Base-by-base conservation (phyloP, 208 protist genomes). In the Wallacemonas sp. region DNA sequence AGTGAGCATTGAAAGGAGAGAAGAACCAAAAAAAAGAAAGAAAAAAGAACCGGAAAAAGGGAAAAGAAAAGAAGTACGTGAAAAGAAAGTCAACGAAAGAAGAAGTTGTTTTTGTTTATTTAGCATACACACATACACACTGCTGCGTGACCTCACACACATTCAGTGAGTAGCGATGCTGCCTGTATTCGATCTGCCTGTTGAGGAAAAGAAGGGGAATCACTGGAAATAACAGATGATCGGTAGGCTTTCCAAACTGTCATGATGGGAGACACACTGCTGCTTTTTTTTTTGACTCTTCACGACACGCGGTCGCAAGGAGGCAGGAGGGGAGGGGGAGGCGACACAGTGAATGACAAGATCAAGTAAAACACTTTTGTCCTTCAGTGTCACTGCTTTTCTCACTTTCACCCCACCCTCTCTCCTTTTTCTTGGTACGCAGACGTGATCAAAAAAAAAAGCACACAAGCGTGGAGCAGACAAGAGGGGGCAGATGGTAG, bases 211-310 rank as follows among this genome's bases (percentile, higher is more conserved):
- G 21, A 47, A 1, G 16, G 21, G 21, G 0, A 23, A 47, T 47
- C 41, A 47, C 41, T 47, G 41, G n/a, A 9, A 47, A 47, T 47
- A 24, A 21, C 41, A 47, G 41, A 23, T 47, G 41, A 47, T 47
- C n/a, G 16, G 14, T 47, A n/a, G n/a, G 6, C 16, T 47, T n/a
- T 47, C 41, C 41, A n/a, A n/a, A n/a, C 41, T 47, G 17, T 21
- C 41, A 23, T 21, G 41, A 47, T 47, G 41, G 5, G 41, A 6
- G 16, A 8, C 41, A 6, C 41, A 1, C 41, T 24, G 41, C n/a
- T n/a, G n/a, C n/a, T n/a, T n/a, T n/a, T n/a, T n/a, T n/a, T n/a
- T n/a, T n/a, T n/a, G n/a, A n/a, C n/a, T n/a, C n/a, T n/a, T n/a
- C n/a, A n/a, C n/a, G n/a, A n/a, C n/a, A n/a, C n/a, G n/a, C n/a